Percentiles rank a stretch among this genome's conserved stretches.
phyloP scores from a whole-genome alignment of 352 stramenopile species.

The Pythium rishiriense region DNA sequence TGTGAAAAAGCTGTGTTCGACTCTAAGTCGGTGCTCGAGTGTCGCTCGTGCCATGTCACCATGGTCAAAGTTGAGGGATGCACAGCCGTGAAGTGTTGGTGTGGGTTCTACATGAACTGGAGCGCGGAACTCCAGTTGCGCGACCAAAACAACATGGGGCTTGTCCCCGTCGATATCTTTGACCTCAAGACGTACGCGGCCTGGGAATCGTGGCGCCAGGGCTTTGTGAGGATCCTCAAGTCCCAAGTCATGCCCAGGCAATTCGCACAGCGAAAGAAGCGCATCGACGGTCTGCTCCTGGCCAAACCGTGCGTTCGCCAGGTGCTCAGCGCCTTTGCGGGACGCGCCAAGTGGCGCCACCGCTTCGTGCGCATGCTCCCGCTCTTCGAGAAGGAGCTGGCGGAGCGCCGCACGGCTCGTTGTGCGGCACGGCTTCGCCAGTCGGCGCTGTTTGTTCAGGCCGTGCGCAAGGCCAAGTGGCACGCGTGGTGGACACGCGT shows the following conservation, averaged over 20 bases:
- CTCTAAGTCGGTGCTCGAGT: slow-evolving; percentile 21
- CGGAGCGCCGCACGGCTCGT: background rate
- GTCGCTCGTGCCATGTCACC: slow-evolving; percentile 27
- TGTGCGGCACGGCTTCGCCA: background rate
- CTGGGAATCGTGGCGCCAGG: slow-evolving; percentile 31
- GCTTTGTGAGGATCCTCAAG: too few relatives aligned
- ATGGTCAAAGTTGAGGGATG: slow-evolving; percentile 36
- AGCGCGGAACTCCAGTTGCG: slow-evolving; percentile 21
- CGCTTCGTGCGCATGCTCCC: background rate
- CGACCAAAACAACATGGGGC: slow-evolving; percentile 20
- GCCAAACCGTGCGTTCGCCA: too few relatives aligned
- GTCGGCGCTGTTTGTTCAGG: background rate
- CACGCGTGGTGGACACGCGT: slow-evolving; percentile 6
- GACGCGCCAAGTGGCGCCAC: slow-evolving; percentile 5
- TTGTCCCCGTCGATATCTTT: slow-evolving; percentile 40
- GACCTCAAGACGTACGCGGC: slow-evolving; percentile 25
- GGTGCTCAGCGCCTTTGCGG: too few relatives aligned
- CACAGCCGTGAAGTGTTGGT: slow-evolving; percentile 23
- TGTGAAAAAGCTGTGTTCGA: slow-evolving; percentile 10
- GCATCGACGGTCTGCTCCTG: too few relatives aligned
- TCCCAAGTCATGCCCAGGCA: too few relatives aligned
- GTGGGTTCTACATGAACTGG: slow-evolving; percentile 39
- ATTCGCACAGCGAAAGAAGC: too few relatives aligned
- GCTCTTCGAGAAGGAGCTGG: background rate
- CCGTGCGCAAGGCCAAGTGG: slow-evolving; percentile 8